Evolutionary conservation across 805 yeast species (phyloP), one percentile per base, ranked within the genome.

Genomic region (Saccharomycopsis sp.): DNA sequence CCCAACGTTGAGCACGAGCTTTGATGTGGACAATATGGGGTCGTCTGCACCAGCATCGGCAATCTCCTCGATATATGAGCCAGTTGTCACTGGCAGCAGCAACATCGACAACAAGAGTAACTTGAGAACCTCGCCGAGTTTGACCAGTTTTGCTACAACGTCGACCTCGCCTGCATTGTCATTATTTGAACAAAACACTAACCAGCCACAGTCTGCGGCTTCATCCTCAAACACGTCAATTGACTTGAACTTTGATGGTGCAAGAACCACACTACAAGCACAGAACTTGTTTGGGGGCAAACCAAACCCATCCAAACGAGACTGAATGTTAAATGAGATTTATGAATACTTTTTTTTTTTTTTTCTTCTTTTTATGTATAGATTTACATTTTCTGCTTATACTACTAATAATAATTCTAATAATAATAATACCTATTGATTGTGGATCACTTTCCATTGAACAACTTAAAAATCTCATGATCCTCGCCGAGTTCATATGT

Each of bases 401-500:
- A n/a, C n/a, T n/a, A n/a, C n/a, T n/a, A n/a, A n/a, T n/a, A n/a
- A n/a, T n/a, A n/a, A n/a, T n/a, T n/a, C n/a, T n/a, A n/a, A n/a
- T n/a, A n/a, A n/a, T n/a, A n/a, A n/a, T n/a, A n/a, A n/a, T n/a
- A n/a, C n/a, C n/a, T n/a, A n/a, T n/a, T n/a, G n/a, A n/a, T n/a
- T n/a, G n/a, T n/a, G n/a, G n/a, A n/a, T n/a, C n/a, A n/a, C n/a
- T n/a, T n/a, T n/a, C n/a, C n/a, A n/a, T n/a, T n/a, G n/a, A n/a
- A n/a, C 23, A 31, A 17, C 16, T 39, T 39, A 92, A 94, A 87
- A 22, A 88, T 65, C 26, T 73, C 78, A 54, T 86, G 95, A 43
- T 75, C 74, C 52, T 84, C 95, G 7, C 89, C 86, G 29, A 88
- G 48, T 4, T 71, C 62, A 57, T 80, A 88, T 0, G 78, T 68